phyloP scores from a whole-genome alignment of 352 stramenopile genomes.

The Phytophthora boehmeriae region DNA sequence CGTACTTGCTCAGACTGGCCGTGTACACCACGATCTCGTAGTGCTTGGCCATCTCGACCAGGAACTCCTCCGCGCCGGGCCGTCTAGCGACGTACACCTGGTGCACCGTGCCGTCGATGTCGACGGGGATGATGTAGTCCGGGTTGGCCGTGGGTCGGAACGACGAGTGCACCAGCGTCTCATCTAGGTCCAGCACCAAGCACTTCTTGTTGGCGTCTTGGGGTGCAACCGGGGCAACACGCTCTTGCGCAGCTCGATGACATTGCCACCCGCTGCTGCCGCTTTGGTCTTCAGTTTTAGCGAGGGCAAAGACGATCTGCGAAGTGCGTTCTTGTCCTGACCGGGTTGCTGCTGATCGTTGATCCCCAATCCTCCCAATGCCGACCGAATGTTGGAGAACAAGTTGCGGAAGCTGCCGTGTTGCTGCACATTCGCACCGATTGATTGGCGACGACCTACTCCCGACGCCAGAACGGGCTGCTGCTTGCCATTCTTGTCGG shows the following conservation, averaged over 20 bases:
- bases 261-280: conserved; percentile 15
- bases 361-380: conserved; percentile 35
- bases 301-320: conserved; percentile 18
- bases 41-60: conserved; percentile 92
- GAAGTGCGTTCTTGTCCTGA: conserved; percentile 93
- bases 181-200: conserved; percentile 95
- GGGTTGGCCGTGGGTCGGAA: conserved; percentile 92
- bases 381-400: conserved; percentile 69
- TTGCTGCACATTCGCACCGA: conserved; percentile 7
- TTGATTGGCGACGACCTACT: conserved; percentile 22
- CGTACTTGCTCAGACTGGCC: conserved; percentile 96
- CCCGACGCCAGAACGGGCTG: conserved; percentile 16
- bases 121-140: conserved; percentile 97
- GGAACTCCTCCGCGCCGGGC: conserved; percentile 95
- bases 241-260: conserved; percentile 53
- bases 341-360: conserved; percentile 53
- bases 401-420: conserved; percentile 59
- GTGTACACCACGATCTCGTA: conserved; percentile 99
- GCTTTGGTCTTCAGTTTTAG: conserved; percentile 6
- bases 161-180: conserved; percentile 96
- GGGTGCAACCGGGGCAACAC: conserved; percentile 34
- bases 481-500: conserved; percentile 59
- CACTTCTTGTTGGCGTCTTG: conserved; percentile 81
- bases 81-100: conserved; percentile 91
- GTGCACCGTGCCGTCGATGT: conserved; percentile 87